These are phyloP conservation scores for Botrytis elliptica DNA, from an alignment of 2,329 filamentous ascomycete species.

Conservation along the genomic window DNA sequence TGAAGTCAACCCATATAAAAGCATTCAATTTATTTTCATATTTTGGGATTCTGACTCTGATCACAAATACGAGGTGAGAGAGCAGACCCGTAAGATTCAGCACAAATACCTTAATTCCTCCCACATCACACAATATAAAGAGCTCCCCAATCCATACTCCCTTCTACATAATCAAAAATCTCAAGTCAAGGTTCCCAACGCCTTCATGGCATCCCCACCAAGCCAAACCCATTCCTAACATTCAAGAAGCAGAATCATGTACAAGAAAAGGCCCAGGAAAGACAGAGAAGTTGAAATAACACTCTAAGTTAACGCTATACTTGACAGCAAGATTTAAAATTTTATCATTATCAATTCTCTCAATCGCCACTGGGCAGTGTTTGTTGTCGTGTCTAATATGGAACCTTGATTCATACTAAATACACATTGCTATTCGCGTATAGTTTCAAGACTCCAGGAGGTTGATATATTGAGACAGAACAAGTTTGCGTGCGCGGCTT, in stretches of 20 bases:
- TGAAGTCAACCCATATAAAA: neutral
- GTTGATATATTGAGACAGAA: neutral
- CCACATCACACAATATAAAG: neutral
- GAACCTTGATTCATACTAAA: neutral
- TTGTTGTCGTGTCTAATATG: neutral
- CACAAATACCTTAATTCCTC: neutral
- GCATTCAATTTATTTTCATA: neutral
- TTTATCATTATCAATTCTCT: neutral
- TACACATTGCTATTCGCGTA: neutral
- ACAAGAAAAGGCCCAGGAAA: neutral
- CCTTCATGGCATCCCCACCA: neutral
- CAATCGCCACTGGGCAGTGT: neutral
- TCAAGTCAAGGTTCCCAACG: neutral
- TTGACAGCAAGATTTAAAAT: neutral
- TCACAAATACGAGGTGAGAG: neutral
- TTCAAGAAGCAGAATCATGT: neutral
- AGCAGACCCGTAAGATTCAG: neutral
- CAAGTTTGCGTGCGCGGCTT: neutral
- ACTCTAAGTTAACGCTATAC: neutral
- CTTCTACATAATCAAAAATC: neutral
- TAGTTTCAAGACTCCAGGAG: neutral
- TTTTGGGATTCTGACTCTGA: neutral
- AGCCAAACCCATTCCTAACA: neutral
- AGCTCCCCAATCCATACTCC: neutral
- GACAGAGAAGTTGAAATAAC: too few species aligned